Evolutionary conservation across 805 yeast species (phyloP).

Genomic region (Osmozyma mogii): DNA sequence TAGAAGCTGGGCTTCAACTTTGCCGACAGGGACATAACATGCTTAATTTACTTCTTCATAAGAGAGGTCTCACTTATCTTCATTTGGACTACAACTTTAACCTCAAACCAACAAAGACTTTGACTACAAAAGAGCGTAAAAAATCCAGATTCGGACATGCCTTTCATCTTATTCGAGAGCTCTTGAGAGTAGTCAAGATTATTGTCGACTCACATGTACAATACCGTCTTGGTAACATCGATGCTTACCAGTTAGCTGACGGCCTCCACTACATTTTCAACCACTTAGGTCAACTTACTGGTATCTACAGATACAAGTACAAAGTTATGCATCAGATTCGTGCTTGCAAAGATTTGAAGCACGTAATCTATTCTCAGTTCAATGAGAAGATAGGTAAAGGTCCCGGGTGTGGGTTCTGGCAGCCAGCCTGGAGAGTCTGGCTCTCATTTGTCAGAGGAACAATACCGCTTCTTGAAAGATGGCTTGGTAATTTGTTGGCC

Average conservation of each 20-base stretch:
- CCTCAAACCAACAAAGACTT: constrained; percentile 89
- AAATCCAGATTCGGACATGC: constrained; percentile 95
- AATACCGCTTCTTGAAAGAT: constrained; percentile 84
- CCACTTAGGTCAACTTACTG: constrained; percentile 93
- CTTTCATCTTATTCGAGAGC: constrained; percentile 87
- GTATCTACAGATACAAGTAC: constrained; percentile 93
- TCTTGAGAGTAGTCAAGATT: constrained; percentile 73
- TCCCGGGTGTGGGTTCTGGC: constrained; percentile 99
- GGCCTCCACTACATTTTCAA: constrained; percentile 85
- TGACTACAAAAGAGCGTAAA: constrained; percentile 94
- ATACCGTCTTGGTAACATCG: constrained; percentile 80
- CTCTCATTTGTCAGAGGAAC: constrained; percentile 83
- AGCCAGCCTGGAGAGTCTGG: constrained; percentile 98
- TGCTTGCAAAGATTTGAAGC: constrained; percentile 92
- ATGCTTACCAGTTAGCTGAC: constrained; percentile 91
- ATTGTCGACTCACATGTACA: constrained; percentile 93
- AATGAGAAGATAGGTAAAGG: constrained; percentile 89
- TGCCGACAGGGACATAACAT: constrained; percentile 91
- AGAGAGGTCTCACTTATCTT: constrained; percentile 82
- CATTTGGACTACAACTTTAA: constrained; percentile 95
- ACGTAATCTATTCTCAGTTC: constrained; percentile 78
- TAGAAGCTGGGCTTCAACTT: constrained; percentile 93
- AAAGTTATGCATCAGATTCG: constrained; percentile 97
- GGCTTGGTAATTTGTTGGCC: constrained; percentile 87
- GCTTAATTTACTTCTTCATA: constrained; percentile 82